Evolutionary conservation across 2,329 filamentous ascomycete genomes (phyloP).

Genomic region (Fonsecaea pugnacius): DNA sequence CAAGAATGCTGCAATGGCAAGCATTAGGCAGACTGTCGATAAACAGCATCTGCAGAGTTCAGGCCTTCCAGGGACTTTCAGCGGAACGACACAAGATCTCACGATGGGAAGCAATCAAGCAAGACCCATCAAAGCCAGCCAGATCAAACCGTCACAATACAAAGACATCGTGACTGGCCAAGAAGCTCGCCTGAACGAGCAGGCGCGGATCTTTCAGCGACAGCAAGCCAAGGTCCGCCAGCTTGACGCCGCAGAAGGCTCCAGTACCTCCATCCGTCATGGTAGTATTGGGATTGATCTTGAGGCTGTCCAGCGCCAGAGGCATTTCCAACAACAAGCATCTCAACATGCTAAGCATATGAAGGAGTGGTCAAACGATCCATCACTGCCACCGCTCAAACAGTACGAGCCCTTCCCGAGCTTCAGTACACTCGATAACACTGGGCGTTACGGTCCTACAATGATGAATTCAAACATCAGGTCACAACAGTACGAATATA

Average conservation of each 20-base stretch:
- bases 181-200: conserved; percentile 37
- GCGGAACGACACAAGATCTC: conserved; percentile 31
- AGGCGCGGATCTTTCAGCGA: conserved; percentile 37
- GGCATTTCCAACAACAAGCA: conserved; percentile 36
- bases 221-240: conserved; percentile 35
- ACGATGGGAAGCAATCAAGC: conserved; percentile 26
- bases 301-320: conserved; percentile 35
- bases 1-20: conserved; percentile 32
- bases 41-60: conserved; percentile 5
- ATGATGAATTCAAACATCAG: conserved; percentile 26
- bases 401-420: conserved; percentile 29
- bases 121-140: conserved; percentile 26
- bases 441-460: conserved; percentile 21
- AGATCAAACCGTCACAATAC: conserved; percentile 32
- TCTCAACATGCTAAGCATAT: conserved; percentile 37
- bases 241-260: conserved; percentile 24
- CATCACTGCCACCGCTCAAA: conserved; percentile 31
- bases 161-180: conserved; percentile 33
- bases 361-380: conserved; percentile 34
- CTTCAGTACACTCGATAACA: conserved; percentile 17
- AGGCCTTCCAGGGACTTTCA: conserved; percentile 26
- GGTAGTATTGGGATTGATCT: conserved; percentile 35
- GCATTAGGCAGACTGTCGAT: conserved; percentile 24
- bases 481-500: conserved; percentile 32
- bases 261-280: conserved; percentile 8